These are phyloP conservation scores for Chlorociboria aeruginascens DNA, from an alignment of 495 filamentous ascomycete species.

Conservation along the genomic window DNA sequence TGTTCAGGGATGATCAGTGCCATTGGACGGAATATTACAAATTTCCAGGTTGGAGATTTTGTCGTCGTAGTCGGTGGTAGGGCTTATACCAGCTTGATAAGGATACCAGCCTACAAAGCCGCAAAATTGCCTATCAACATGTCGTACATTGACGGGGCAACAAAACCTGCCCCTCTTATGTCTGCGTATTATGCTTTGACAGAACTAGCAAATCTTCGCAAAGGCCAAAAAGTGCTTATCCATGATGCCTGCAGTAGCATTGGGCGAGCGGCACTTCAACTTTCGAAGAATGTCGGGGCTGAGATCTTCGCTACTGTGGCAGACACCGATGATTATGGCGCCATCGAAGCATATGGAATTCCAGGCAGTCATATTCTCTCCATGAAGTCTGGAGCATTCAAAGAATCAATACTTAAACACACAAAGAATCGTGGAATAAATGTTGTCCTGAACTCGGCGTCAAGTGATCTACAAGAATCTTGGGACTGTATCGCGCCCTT, in stretches of 20 bases:
- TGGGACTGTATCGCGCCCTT: conserved; percentile 28
- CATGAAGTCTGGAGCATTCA: conserved; percentile 28
- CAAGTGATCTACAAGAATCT: conserved; percentile 30
- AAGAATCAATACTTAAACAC: conserved; percentile 22
- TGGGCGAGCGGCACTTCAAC: conserved; percentile 63
- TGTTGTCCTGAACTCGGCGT: conserved; percentile 38
- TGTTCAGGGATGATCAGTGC: background rate
- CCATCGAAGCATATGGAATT: conserved; percentile 41
- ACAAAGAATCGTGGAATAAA: conserved; percentile 43
- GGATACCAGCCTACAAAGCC: background rate
- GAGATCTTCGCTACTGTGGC: conserved; percentile 40
- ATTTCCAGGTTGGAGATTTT: background rate
- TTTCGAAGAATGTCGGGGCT: conserved; percentile 53
- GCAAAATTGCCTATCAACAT: conserved; percentile 22
- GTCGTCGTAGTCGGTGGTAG: background rate
- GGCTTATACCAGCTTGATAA: background rate
- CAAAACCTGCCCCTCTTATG: conserved; percentile 36
- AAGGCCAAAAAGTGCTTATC: conserved; percentile 69
- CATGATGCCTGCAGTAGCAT: conserved; percentile 86
- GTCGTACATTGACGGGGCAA: conserved; percentile 22
- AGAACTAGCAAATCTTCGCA: conserved; percentile 40
- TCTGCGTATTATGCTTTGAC: conserved; percentile 45
- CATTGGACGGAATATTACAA: background rate
- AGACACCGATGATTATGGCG: conserved; percentile 31
- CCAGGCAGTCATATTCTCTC: conserved; percentile 37